Evolutionary conservation across 1,139 yeast species (phyloP), one percentile per base, ranked within the genome.

Genomic region (Yarrowia galli): DNA sequence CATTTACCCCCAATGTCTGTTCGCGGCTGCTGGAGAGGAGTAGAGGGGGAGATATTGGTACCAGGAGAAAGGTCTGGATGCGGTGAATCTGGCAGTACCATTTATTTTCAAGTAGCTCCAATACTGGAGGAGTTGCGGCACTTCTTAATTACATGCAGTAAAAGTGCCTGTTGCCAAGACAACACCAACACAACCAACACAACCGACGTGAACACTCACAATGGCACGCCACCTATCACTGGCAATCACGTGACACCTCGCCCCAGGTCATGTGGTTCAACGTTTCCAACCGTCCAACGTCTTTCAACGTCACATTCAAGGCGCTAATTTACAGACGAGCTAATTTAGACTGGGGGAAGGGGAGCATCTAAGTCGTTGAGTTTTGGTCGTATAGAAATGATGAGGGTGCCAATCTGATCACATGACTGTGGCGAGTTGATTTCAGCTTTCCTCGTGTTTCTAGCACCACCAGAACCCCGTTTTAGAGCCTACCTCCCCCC

Each of bases 241-340:
- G n/a, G n/a, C n/a, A n/a, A 1, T 40, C 20, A n/a, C 20, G 25
- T 49, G 32, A 28, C 45, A 22, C 45, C 22, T 36, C 40, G 58
- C 16, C 9, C 28, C 32, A 3, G 15, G 43, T 51, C 56, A 49
- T 49, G 56, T 49, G 56, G 56, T 35, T 38, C 60, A 53, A 53
- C 60, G 60, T 53, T 32, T 35, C 18, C 32, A 28, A 28, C 32
- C 58, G 58, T 35, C 42, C 60, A 53, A 53, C 60, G 60, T 53
- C 60, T 53, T 53, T 53, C 60, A 53, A 53, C 60, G 60, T 53
- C 45, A 53, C 60, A 53, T 36, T 53, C 28, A 8, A 8, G 42
- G 42, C 58, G 18, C 58, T 51, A 51, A 51, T 22, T 13, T 16
- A 45, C 16, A 46, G 20, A 46, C 51, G 51, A 46, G 51, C 51